Evolutionary conservation across 495 filamentous ascomycete species (phyloP), one percentile per base, ranked within the genome.

Genomic region (Penicillium roqueforti): DNA sequence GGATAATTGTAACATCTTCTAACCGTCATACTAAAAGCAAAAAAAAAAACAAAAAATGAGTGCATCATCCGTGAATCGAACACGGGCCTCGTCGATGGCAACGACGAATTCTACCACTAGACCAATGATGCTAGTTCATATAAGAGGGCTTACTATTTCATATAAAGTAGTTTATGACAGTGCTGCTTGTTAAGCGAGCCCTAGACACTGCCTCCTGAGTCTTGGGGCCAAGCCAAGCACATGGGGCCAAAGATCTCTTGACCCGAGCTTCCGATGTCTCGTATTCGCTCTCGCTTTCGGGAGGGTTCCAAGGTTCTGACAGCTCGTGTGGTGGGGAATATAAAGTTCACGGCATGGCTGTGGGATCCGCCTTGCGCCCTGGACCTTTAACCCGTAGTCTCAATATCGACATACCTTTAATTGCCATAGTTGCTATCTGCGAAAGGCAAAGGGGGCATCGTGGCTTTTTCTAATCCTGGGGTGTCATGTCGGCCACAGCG

Each of bases 61-160:
- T 77, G 76, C 76, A 76, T 77, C 72, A 76, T 75, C 74, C 75
- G 76, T 73, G 76, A 79, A 78, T 79, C 76, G 76, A 79, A 79
- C 76, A 73, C 76, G 75, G 75, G 76, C 73, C 76, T 78, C 76
- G 67, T 79, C 76, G 76, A 79, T 79, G 75, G 76, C 75, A 79
- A 78, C 76, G 76, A 79, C 67, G 76, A 78, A 79, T 79, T 79
- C 74, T 79, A 79, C 76, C 76, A 79, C 76, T 79, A 79, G 74
- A 79, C 76, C 76, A 79, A 75, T 76, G 72, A 76, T 76, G 76
- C 76, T 70, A 54, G 34, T 66, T 6, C 53, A 58, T 58, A 22
- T 26, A 42, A 25, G 22, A 9, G 4, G 38, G 22, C 22, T 4
- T 23, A 23, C n/a, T n/a, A n/a, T n/a, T n/a, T n/a, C n/a, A n/a